Percentiles rank a stretch among this genome's conserved stretches.
These are phyloP conservation scores for Lithospermum erythrorhizon DNA, from an alignment of 257 asterid genomes.

Conservation along the genomic window DNA sequence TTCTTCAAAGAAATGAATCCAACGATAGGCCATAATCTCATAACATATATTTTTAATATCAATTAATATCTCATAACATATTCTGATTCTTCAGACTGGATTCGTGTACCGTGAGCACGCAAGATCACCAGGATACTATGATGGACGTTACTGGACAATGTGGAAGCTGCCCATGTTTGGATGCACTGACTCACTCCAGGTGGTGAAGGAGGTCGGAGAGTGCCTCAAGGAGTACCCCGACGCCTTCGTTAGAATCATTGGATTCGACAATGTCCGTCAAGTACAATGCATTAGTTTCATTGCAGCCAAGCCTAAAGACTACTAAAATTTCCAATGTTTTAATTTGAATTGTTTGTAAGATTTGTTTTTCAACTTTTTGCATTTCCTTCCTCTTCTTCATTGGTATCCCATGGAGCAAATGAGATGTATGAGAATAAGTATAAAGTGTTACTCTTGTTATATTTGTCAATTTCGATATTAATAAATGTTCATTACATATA, in stretches of 20 bases:
- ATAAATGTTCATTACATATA: too few species aligned
- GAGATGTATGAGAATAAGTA: neutral
- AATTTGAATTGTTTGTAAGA: too few species aligned
- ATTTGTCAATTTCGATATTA: neutral
- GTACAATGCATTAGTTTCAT: neutral
- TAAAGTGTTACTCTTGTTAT: neutral
- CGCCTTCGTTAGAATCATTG: neutral
- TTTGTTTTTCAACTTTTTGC: neutral
- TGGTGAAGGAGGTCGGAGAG: neutral
- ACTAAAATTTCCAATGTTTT: neutral
- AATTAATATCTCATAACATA: too few species aligned
- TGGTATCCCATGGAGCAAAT: neutral
- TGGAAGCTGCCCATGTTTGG: neutral
- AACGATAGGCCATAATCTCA: too few species aligned
- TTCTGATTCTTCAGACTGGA: too few species aligned
- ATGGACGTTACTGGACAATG: neutral
- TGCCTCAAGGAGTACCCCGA: neutral
- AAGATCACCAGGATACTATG: neutral
- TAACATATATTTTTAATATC: too few species aligned
- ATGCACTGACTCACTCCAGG: neutral
- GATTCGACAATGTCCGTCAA: neutral
- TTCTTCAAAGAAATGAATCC: too few species aligned
- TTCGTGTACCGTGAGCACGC: neutral
- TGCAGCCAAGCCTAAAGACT: neutral
- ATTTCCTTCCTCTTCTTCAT: neutral